Percentiles rank a stretch among this genome's conserved stretches.
Evolutionary conservation across 2,329 filamentous ascomycete species (phyloP).

Genomic region (Chrysoporthe puriensis): DNA sequence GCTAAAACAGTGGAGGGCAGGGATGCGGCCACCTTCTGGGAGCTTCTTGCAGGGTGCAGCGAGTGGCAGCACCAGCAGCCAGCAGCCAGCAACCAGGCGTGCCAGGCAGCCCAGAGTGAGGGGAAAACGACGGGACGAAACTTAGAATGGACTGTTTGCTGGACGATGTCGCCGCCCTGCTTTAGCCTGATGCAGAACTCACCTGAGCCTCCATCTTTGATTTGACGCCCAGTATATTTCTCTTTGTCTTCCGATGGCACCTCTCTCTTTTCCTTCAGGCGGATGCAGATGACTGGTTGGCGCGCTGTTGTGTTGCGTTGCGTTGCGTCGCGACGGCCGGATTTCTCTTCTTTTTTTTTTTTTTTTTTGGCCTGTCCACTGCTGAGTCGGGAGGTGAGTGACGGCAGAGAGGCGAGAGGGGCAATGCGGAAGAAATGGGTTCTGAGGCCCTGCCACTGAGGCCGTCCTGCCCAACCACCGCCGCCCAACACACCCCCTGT

Average conservation of each 20-base stretch:
- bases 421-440: constrained; percentile 2
- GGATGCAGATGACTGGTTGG: background rate
- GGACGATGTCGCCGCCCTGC: constrained; percentile 1
- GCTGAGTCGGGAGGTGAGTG: background rate
- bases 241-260: constrained; percentile 6
- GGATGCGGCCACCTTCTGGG: background rate
- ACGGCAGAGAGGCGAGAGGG: background rate
- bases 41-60: constrained; percentile 14
- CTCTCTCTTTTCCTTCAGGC: background rate
- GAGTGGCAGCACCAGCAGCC: constrained; percentile 1
- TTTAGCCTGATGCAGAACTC: constrained; percentile 14
- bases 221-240: background rate
- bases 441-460: background rate
- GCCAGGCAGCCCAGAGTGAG: constrained; percentile 1
- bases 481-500: too few species aligned
- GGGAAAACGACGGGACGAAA: background rate
- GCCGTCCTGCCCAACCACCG: too few species aligned
- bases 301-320: background rate
- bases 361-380: background rate
- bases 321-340: constrained; percentile 2
- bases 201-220: constrained; percentile 28
- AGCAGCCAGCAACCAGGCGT: background rate
- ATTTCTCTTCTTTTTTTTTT: background rate
- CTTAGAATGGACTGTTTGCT: background rate
- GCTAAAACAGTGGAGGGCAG: constrained; percentile 14